phyloP scores from a whole-genome alignment of 768 basidiomycete species.

The Hericium erinaceus region DNA sequence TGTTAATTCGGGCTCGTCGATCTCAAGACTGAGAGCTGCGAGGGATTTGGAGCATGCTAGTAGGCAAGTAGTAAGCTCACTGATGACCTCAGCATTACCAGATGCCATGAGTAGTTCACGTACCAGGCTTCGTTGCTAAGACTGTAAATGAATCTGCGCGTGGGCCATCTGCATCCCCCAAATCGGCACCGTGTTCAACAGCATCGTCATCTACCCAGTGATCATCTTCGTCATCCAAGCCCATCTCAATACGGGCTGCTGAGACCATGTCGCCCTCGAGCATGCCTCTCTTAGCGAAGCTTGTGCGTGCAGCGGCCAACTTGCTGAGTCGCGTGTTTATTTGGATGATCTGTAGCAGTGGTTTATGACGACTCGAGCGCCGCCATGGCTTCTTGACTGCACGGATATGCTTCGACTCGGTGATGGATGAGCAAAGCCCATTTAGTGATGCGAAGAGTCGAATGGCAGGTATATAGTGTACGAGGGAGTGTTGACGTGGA shows the following conservation, averaged over 20 bases:
- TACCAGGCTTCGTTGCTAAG: not conserved
- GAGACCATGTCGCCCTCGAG: not conserved
- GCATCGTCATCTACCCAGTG: too few relatives aligned
- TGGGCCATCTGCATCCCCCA: not conserved
- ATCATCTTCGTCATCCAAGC: not conserved
- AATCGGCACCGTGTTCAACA: not conserved
- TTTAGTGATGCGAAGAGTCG: constrained; percentile 17
- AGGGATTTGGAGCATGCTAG: not conserved
- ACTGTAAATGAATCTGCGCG: not conserved
- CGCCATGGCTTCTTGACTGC: constrained; percentile 25
- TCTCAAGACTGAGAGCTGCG: not conserved
- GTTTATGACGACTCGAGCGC: constrained; percentile 21
- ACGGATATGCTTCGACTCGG: constrained; percentile 16
- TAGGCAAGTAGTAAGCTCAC: not conserved
- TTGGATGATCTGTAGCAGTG: constrained; percentile 28
- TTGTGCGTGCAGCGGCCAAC: constrained; percentile 15
- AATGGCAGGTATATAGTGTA: constrained; percentile 17
- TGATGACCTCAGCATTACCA: not conserved
- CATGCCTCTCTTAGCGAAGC: constrained; percentile 2
- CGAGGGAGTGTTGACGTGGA: constrained; percentile 20
- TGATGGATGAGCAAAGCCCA: constrained; percentile 16
- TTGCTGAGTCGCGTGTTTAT: constrained; percentile 19
- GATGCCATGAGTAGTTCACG: not conserved
- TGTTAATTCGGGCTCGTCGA: not conserved
- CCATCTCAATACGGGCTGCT: not conserved